Evolutionary conservation across 2,329 filamentous ascomycete genomes (phyloP).

Genomic region (Colletotrichum eremochloae): DNA sequence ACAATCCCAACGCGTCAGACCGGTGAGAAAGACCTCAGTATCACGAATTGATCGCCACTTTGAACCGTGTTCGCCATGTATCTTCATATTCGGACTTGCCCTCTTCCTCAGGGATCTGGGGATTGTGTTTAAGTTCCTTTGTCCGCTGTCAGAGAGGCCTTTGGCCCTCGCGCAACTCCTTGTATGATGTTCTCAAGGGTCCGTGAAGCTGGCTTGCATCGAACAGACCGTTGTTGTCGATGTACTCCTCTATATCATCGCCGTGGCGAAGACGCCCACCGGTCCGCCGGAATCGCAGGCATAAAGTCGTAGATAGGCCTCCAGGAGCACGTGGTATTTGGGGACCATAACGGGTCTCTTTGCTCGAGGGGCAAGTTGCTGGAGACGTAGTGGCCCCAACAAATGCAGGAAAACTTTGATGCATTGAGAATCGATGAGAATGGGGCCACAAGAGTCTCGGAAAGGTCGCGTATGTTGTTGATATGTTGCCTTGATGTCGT

Average conservation of each 20-base stretch:
- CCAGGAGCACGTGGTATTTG: constrained; percentile 45
- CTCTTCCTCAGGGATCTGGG: constrained; percentile 15
- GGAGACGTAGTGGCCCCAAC: constrained; percentile 45
- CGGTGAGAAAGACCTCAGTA: neutral
- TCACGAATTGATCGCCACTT: neutral
- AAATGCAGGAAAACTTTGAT: constrained; percentile 43
- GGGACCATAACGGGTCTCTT: constrained; percentile 41
- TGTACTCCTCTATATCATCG: constrained; percentile 47
- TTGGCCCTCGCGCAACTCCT: constrained; percentile 35
- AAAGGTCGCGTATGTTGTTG: constrained; percentile 10
- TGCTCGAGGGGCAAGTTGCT: constrained; percentile 35
- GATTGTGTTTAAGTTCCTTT: constrained; percentile 38
- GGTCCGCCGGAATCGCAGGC: constrained; percentile 44
- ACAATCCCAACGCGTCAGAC: constrained; percentile 40
- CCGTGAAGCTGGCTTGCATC: constrained; percentile 44
- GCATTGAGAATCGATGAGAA: constrained; percentile 43
- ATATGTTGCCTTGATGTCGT: neutral
- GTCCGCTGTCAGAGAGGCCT: constrained; percentile 43
- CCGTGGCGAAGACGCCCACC: constrained; percentile 42
- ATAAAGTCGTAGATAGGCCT: constrained; percentile 46
- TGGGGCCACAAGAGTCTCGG: constrained; percentile 39
- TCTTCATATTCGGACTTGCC: constrained; percentile 4
- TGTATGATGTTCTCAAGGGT: constrained; percentile 42
- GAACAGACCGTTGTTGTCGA: constrained; percentile 46
- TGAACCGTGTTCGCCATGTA: neutral